phyloP scores from a whole-genome alignment of 257 asterid genomes.

The Cinchona pubescens region DNA sequence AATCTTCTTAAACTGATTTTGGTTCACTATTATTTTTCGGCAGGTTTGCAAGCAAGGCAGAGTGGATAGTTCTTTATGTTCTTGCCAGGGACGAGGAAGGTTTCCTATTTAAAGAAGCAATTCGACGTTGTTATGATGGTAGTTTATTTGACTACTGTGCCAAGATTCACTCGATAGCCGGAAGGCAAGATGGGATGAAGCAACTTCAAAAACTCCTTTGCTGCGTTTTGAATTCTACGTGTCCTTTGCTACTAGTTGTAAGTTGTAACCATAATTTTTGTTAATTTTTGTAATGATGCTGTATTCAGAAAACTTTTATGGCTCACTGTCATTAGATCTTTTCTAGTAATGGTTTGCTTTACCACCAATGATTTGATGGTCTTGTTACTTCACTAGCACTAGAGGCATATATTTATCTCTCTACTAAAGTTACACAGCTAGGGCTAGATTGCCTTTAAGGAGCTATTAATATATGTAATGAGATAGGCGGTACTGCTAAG shows the following conservation, averaged over 20 bases:
- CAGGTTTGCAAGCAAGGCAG: conserved; percentile 61
- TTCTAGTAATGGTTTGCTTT: neutral
- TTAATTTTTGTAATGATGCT: too few relatives aligned
- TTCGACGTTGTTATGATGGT: conserved; percentile 76
- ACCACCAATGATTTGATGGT: neutral
- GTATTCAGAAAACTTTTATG: neutral
- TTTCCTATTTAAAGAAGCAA: conserved; percentile 73
- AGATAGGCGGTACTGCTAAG: too few relatives aligned
- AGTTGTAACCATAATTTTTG: neutral
- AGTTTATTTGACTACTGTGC: conserved; percentile 86
- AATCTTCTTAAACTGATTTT: too few relatives aligned
- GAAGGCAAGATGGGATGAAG: conserved; percentile 29
- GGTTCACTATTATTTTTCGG: neutral
- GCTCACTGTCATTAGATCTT: neutral
- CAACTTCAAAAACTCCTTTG: neutral
- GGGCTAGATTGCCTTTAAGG: too few relatives aligned
- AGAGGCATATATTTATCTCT: too few relatives aligned
- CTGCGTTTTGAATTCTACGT: conserved; percentile 5
- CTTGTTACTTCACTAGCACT: too few relatives aligned
- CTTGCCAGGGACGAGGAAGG: conserved; percentile 81
- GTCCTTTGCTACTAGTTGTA: neutral
- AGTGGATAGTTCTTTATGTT: conserved; percentile 59
- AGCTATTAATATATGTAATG: too few relatives aligned
- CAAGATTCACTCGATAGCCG: conserved; percentile 39
- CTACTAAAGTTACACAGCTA: too few relatives aligned